phyloP scores from a whole-genome alignment of 2,329 filamentous ascomycete genomes.

The Penicillium rolfsii region DNA sequence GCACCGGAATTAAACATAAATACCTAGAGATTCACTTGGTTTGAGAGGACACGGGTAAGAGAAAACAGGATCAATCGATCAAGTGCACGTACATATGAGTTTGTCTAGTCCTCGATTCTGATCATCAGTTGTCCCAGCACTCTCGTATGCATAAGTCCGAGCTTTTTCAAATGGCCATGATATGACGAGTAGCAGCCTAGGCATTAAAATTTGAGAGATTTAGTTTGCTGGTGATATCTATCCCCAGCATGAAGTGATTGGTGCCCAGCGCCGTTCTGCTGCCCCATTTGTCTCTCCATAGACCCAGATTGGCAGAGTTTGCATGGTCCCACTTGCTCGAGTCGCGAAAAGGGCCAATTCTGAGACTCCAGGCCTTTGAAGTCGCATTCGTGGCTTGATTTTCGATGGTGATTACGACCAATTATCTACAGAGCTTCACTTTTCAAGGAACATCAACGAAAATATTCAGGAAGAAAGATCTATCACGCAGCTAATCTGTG shows the following conservation, averaged over 20 bases:
- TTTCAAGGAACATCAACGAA: background rate
- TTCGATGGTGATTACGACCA: background rate
- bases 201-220: background rate
- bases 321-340: background rate
- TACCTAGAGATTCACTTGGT: too few species aligned
- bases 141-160: background rate
- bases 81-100: background rate
- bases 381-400: background rate
- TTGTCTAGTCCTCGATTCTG: background rate
- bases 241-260: background rate
- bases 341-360: background rate
- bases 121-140: background rate
- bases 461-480: background rate
- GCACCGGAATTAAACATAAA: background rate
- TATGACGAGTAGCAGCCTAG: background rate
- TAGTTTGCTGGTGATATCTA: background rate
- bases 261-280: background rate
- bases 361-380: background rate
- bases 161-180: background rate
- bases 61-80: background rate
- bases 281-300: background rate
- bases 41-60: background rate
- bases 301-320: background rate
- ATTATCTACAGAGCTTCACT: background rate
- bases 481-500: background rate